A percentile compares a stretch with the other conserved stretches of the same genome.
Conservation (phyloP, 176 grass and related monocot genomes). For the Miscanthus lutarioriparius region DNA sequence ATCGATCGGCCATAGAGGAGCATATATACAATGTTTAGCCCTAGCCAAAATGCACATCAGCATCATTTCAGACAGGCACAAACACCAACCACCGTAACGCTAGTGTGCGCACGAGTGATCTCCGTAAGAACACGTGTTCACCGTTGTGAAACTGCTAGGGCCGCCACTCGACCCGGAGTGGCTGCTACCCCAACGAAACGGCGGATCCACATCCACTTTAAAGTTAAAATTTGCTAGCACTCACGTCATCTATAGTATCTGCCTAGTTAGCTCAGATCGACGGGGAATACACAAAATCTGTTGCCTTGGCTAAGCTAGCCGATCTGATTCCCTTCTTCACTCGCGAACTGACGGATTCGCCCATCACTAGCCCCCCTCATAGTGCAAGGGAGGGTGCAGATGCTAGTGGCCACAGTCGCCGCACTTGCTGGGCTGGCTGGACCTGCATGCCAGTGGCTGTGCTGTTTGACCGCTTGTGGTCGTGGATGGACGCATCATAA, state of each 20-base stretch:
- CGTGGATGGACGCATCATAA: no score
- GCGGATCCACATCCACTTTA: neutral
- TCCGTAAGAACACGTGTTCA: neutral
- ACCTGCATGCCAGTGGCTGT: neutral
- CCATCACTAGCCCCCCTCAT: neutral
- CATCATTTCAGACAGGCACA: neutral
- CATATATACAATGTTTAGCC: neutral
- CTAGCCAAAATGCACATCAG: neutral
- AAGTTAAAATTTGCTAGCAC: no score
- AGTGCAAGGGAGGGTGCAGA: no score
- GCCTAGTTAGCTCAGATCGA: no score
- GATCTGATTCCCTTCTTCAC: neutral
- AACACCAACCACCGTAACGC: neutral
- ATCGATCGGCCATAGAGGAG: neutral
- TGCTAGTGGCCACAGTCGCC: slow-evolving; percentile 30
- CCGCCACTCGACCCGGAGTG: neutral
- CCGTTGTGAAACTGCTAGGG: neutral
- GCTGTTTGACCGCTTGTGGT: no score
- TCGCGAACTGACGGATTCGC: neutral
- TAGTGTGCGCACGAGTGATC: neutral
- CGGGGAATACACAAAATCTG: no score
- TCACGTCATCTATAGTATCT: no score
- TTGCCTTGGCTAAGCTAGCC: no score
- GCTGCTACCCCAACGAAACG: slow-evolving; percentile 25
- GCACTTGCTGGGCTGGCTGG: neutral